These are phyloP conservation scores for Dictyostelium purpureum DNA, from an alignment of 78 protist species.

Conservation along the genomic window DNA sequence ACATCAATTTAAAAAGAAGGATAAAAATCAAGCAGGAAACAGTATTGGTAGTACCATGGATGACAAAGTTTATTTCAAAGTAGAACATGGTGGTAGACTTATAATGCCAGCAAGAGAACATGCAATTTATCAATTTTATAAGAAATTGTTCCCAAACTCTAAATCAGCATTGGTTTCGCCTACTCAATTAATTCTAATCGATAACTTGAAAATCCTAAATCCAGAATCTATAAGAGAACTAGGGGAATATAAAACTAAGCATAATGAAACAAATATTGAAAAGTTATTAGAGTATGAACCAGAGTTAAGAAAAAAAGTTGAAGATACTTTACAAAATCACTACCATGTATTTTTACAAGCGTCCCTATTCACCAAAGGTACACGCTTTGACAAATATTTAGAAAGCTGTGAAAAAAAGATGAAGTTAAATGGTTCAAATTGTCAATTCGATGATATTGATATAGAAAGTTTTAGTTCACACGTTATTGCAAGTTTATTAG, in stretches of 20 bases:
- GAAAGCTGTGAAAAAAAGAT: too few relatives aligned
- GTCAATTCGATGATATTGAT: too few relatives aligned
- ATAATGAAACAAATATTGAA: too few relatives aligned
- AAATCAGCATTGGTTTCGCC: neutral
- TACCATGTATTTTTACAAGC: neutral
- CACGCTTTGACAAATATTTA: neutral
- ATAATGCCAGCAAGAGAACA: neutral
- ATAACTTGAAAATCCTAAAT: neutral
- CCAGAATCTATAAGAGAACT: too few relatives aligned
- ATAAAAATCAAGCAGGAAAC: neutral
- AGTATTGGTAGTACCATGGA: neutral
- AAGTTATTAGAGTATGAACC: too few relatives aligned
- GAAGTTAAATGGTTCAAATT: too few relatives aligned
- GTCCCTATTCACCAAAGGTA: neutral
- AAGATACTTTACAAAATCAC: neutral
- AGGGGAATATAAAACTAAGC: too few relatives aligned
- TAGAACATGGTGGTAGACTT: neutral
- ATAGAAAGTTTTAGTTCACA: neutral
- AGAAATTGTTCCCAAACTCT: neutral
- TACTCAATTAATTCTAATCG: neutral
- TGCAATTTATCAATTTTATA: neutral
- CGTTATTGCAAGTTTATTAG: neutral
- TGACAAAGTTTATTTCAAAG: neutral
- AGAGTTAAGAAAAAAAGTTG: neutral
- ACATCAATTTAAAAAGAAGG: neutral